Conservation (phyloP, 352 stramenopile genomes). For the Globisporangium radiosum region DNA sequence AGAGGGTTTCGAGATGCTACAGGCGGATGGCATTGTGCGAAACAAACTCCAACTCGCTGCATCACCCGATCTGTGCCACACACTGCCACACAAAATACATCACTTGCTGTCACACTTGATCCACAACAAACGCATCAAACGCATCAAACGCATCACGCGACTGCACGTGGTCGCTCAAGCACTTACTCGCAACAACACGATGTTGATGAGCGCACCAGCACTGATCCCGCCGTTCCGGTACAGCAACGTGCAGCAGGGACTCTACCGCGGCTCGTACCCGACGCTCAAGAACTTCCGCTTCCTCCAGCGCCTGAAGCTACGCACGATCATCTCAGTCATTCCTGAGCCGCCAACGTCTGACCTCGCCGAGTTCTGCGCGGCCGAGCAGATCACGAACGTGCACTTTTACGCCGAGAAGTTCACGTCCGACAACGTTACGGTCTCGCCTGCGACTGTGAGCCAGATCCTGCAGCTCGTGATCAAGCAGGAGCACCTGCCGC, state of each 20-base stretch:
- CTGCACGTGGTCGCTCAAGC: too few species aligned
- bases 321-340: slow-evolving; percentile 76
- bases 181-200: too few species aligned
- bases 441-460: slow-evolving; percentile 60
- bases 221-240: slow-evolving; percentile 86
- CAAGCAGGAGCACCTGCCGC: slow-evolving; percentile 66
- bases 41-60: neutral
- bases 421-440: slow-evolving; percentile 82
- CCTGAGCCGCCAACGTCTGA: slow-evolving; percentile 74
- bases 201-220: slow-evolving; percentile 38
- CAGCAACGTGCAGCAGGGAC: slow-evolving; percentile 70
- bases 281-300: slow-evolving; percentile 87
- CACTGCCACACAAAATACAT: neutral
- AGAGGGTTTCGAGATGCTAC: neutral
- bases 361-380: slow-evolving; percentile 60
- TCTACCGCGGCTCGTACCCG: slow-evolving; percentile 79
- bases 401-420: slow-evolving; percentile 87
- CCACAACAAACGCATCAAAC: neutral
- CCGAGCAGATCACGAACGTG: slow-evolving; percentile 63
- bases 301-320: slow-evolving; percentile 59
- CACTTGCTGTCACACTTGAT: neutral
- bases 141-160: neutral
- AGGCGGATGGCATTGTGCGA: neutral
- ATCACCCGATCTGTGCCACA: neutral
- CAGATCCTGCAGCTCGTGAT: slow-evolving; percentile 78